Evolutionary conservation across 2,329 filamentous ascomycete genomes (phyloP).

Genomic region (Phialocephala sp.): DNA sequence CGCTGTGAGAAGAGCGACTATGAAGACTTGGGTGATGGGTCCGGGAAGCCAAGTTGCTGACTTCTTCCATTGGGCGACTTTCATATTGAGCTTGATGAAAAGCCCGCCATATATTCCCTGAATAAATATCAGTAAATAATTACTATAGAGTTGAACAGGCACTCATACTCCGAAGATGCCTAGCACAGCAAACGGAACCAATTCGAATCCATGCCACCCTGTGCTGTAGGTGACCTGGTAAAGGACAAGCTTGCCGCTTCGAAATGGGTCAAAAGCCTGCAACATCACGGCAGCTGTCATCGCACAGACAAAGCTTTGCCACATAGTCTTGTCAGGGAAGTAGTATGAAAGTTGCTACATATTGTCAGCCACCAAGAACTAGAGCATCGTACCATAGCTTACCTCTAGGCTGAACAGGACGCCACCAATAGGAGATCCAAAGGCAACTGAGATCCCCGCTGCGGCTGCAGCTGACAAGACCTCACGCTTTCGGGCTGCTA

Average conservation of each 20-base stretch:
- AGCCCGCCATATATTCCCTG: constrained; percentile 90
- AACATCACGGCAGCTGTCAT: constrained; percentile 97
- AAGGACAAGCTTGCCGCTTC: constrained; percentile 91
- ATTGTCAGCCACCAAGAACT: constrained; percentile 22
- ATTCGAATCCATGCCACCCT: constrained; percentile 93
- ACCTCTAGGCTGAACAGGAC: constrained; percentile 95
- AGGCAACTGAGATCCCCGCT: constrained; percentile 63
- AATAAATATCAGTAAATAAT: constrained; percentile 20
- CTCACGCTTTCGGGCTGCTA: constrained; percentile 84
- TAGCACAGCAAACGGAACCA: constrained; percentile 84
- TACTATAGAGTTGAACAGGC: neutral
- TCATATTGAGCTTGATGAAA: constrained; percentile 95
- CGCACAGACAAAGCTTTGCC: constrained; percentile 98
- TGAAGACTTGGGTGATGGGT: constrained; percentile 79
- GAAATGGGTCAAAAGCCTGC: constrained; percentile 91
- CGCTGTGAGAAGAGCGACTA: constrained; percentile 82
- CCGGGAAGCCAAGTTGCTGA: constrained; percentile 66
- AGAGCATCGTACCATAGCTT: constrained; percentile 31
- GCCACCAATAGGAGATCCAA: constrained; percentile 78
- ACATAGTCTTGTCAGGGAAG: constrained; percentile 99
- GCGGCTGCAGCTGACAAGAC: constrained; percentile 89
- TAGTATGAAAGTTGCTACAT: constrained; percentile 90
- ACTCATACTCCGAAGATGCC: constrained; percentile 75
- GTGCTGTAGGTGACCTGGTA: constrained; percentile 95
- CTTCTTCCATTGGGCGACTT: constrained; percentile 80